Evolutionary conservation across 164 flowering plant genomes (phyloP), one percentile per base, ranked within the genome.

Genomic region (Kingdonia uniflora): DNA sequence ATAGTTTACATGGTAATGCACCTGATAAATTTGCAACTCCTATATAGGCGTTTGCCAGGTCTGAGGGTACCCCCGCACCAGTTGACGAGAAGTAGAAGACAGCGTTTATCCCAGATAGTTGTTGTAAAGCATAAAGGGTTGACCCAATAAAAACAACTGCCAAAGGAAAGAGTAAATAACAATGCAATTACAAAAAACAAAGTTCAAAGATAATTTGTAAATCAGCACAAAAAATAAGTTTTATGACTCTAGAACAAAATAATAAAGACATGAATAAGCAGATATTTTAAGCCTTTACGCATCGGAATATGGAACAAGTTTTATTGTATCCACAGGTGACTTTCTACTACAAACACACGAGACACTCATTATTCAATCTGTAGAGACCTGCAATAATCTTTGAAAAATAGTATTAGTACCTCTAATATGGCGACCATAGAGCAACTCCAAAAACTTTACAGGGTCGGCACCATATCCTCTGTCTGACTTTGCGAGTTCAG

Each of bases 71-170:
- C 38, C 86, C 86, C 14, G 77, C 80, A 42, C 68, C 73, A 41
- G 78, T 56, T 2, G 94, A 77, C 39, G 94, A 85, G 69, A 79
- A 85, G 67, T 80, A 85, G 71, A 85, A 79, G 5, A 85, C 78
- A 62, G 94, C 86, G 71, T 85, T 85, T 76, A 85, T 82, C 19
- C 94, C 94, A 57, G 94, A 79, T 10, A 85, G 76, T 73, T 85
- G 94, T 63, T 85, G 94, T 54, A 85, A 78, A 55, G 78, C 84
- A 69, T 70, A 85, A 58, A 85, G 73, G 57, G 60, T 26, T 55
- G 94, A 79, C 52, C 99, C 99, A 80, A 89, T 81, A 75, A 80
- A 81, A 70, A 94, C 90, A 74, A 94, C 99, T 94, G 99, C 92
- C 53, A 82, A 83, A 82, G 77, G 60, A 67, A 75, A n/a, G n/a